These are phyloP conservation scores for Pseudotsuga menziesii DNA, from an alignment of 75 land plant species.

Conservation along the genomic window DNA sequence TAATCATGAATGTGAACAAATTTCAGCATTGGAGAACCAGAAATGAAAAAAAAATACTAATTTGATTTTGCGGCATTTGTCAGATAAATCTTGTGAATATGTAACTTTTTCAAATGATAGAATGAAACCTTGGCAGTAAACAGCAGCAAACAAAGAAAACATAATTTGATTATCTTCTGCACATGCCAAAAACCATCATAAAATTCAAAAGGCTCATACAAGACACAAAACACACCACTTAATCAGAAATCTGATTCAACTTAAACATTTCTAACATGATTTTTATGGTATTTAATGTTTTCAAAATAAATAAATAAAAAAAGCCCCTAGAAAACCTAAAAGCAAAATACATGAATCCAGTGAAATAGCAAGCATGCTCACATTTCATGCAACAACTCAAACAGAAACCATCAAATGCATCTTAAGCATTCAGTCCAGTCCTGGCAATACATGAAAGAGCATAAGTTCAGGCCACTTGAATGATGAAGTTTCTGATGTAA, in stretches of 20 bases:
- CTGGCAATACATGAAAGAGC: no score
- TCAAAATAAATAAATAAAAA: no score
- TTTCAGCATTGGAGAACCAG: neutral
- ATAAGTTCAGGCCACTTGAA: no score
- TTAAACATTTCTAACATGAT: neutral
- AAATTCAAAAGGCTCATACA: neutral
- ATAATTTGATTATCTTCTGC: no score
- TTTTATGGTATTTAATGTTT: neutral
- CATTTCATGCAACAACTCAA: no score
- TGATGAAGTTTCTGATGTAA: no score
- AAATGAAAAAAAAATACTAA: neutral
- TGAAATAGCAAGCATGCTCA: no score
- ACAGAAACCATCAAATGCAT: no score
- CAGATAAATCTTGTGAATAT: neutral
- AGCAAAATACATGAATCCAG: no score
- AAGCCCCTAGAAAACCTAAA: no score
- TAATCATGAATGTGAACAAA: neutral
- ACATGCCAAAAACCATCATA: neutral
- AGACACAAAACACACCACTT: conserved; percentile 1
- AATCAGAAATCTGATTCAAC: neutral
- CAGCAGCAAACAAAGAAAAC: neutral
- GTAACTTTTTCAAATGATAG: neutral
- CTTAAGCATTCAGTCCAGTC: no score
- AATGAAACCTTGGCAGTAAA: neutral
- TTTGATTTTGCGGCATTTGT: neutral